Evolutionary conservation across 1,284 basidiomycete species (phyloP), one percentile per base, ranked within the genome.

Genomic region (Ceratobasidium sp.): DNA sequence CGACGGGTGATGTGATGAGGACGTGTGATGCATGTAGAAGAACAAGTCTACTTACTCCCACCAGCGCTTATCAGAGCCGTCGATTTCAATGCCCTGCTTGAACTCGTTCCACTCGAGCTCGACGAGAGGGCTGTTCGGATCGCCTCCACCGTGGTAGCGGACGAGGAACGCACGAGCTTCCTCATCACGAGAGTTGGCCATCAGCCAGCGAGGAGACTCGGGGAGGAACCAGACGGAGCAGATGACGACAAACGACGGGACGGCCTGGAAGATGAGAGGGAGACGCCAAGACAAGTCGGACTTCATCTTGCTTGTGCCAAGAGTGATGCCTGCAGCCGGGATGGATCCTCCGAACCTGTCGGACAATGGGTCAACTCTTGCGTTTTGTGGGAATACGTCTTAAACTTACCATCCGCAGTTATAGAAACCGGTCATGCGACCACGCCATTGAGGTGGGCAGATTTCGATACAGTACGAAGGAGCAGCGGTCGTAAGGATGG

Each of bases 371-470:
- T 79, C 76, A 39, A 46, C 58, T 31, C 58, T 22, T 51, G 68
- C 59, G 53, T 39, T 41, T 48, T 24, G n/a, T 9, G 54, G 16
- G 29, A 22, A 72, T 48, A 24, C n/a, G 43, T 29, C 13, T 77
- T 77, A 43, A 79, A 79, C 80, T 81, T 80, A 74, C 82, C 81
- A 77, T 78, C 81, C 74, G 85, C 87, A 74, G 84, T 84, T 80
- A 81, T 80, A 87, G 82, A 87, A 79, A 74, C 86, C 87, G 27
- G 87, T 87, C 78, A 88, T 81, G 31, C 87, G 84, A 68, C 88
- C 88, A 77, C 88, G 84, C 88, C 88, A 90, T 80, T 89, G 87
- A 19, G 88, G 88, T 48, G 88, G 88, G 11, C 87, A 85, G 81
- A 90, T 86, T 78, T 89, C 85, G 66, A 84, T 82, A 31, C 81